A percentile compares a stretch with the other conserved stretches of the same genome.
These are phyloP conservation scores for Penicillium odoratum DNA, from an alignment of 495 filamentous ascomycete species.

Conservation along the genomic window DNA sequence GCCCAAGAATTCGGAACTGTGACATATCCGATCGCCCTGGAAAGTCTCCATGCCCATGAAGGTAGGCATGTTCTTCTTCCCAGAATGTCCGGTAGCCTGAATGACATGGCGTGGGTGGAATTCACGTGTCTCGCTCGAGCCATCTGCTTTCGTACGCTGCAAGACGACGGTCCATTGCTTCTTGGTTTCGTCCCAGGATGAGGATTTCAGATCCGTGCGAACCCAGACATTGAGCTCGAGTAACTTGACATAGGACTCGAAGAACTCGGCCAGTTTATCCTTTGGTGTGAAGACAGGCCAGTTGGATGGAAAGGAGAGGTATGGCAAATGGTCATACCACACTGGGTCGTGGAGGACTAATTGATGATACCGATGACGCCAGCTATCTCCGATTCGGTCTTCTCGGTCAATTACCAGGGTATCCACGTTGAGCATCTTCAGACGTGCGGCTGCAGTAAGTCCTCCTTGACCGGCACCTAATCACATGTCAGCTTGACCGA, in stretches of 20 bases:
- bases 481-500: slow-evolving; percentile 14
- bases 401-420: slow-evolving; percentile 67
- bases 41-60: slow-evolving; percentile 66
- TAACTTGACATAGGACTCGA: slow-evolving; percentile 68
- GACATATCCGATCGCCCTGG: slow-evolving; percentile 54
- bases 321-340: slow-evolving; percentile 76
- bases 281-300: slow-evolving; percentile 77
- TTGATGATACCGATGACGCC: slow-evolving; percentile 65
- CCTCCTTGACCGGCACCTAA: slow-evolving; percentile 51
- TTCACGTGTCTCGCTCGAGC: slow-evolving; percentile 52
- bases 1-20: slow-evolving; percentile 68
- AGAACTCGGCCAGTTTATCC: slow-evolving; percentile 78
- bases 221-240: slow-evolving; percentile 83
- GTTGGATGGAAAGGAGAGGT: slow-evolving; percentile 63
- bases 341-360: slow-evolving; percentile 75
- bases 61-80: slow-evolving; percentile 62
- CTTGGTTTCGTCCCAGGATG: slow-evolving; percentile 53
- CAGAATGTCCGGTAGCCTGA: slow-evolving; percentile 71
- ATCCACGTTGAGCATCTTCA: slow-evolving; percentile 68
- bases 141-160: slow-evolving; percentile 47
- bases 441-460: slow-evolving; percentile 64
- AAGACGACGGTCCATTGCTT: slow-evolving; percentile 64
- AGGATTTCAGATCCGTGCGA: slow-evolving; percentile 48
- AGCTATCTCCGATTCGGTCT: slow-evolving; percentile 70
- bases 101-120: slow-evolving; percentile 68